These are phyloP conservation scores for Grosmannia penicillata DNA, from an alignment of 2,329 filamentous ascomycete species.

Conservation along the genomic window DNA sequence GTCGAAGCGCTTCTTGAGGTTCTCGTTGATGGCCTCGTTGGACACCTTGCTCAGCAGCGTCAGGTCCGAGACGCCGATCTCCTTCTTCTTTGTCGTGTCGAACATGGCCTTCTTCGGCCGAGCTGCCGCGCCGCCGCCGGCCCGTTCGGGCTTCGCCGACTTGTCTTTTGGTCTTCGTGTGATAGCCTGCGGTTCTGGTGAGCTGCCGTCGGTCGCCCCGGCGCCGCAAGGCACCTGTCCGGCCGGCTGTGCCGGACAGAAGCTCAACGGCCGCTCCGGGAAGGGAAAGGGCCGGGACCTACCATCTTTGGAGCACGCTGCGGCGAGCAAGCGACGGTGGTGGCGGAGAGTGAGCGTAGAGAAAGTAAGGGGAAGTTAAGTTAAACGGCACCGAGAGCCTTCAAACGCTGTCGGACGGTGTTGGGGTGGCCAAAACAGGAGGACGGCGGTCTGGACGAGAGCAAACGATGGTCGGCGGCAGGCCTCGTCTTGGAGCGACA, in stretches of 20 bases:
- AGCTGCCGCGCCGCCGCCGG: constrained; percentile 26
- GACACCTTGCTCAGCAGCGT: constrained; percentile 97
- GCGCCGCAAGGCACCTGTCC: constrained; percentile 9
- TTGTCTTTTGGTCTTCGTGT: constrained; percentile 34
- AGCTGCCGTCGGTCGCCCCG: not conserved
- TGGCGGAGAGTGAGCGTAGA: too few relatives aligned
- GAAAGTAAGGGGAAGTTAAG: too few relatives aligned
- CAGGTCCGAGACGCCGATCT: constrained; percentile 94
- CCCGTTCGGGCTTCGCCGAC: constrained; percentile 25
- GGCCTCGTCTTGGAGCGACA: not conserved
- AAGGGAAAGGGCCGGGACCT: too few relatives aligned
- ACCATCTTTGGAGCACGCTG: too few relatives aligned
- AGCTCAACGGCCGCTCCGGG: not conserved
- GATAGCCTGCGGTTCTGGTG: constrained; percentile 24
- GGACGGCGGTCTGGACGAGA: too few relatives aligned
- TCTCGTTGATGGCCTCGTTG: constrained; percentile 98
- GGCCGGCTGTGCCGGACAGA: constrained; percentile 9
- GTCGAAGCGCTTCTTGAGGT: constrained; percentile 95
- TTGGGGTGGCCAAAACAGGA: too few relatives aligned
- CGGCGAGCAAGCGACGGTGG: too few relatives aligned
- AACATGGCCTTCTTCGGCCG: constrained; percentile 93
- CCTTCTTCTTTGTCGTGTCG: constrained; percentile 96
- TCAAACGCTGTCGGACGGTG: too few relatives aligned
- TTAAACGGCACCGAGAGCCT: too few relatives aligned
- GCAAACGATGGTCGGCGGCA: not conserved